Conservation (phyloP, 78 protist species). For the Dictyostelium citrinum region DNA sequence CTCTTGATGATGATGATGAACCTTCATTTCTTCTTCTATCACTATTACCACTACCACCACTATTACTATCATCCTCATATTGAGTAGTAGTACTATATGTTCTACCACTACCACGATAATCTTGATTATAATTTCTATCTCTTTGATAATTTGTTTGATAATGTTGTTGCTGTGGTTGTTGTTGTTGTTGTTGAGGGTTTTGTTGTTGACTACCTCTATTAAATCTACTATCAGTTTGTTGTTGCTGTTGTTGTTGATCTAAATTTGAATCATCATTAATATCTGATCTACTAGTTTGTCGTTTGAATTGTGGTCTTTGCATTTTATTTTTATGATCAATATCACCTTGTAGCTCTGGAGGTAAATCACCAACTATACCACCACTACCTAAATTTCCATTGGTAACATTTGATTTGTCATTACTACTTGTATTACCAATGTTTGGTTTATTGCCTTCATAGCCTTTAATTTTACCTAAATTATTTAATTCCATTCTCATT, state of each 20-base stretch:
- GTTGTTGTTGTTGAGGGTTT: neutral
- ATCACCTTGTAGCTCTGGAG: conserved; percentile 37
- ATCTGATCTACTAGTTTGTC: neutral
- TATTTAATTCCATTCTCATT: conserved; percentile 40
- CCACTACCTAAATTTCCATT: neutral
- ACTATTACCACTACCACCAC: neutral
- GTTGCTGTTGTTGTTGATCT: neutral
- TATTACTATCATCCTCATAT: neutral
- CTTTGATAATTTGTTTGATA: neutral
- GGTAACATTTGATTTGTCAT: neutral
- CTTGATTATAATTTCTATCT: neutral
- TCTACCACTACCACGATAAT: conserved; percentile 45
- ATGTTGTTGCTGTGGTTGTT: neutral
- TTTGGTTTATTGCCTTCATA: conserved; percentile 30
- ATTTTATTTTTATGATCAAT: neutral
- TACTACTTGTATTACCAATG: neutral
- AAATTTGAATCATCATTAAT: neutral
- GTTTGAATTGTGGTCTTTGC: neutral
- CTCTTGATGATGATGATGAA: conserved; percentile 13
- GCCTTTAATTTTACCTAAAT: conserved; percentile 70
- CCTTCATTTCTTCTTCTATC: conserved; percentile 30
- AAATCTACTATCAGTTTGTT: neutral
- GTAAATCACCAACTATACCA: conserved; percentile 17
- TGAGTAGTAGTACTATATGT: neutral
- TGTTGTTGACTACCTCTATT: neutral